phyloP scores from a whole-genome alignment of 805 yeast species.

The Barnettozyma vustinii region DNA sequence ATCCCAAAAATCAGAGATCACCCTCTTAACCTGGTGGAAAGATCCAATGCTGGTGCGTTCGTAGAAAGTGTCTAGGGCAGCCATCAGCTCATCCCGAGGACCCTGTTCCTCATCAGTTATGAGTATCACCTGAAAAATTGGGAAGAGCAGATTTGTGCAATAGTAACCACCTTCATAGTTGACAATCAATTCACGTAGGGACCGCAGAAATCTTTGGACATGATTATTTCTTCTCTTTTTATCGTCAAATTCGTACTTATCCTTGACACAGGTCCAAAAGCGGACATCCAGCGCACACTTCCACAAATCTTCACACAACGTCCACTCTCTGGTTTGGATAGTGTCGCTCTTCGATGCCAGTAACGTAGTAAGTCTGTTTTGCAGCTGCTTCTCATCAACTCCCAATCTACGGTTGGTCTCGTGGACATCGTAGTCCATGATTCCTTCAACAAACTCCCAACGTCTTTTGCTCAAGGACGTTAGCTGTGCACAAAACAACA shows the following conservation, averaged over 20 bases:
- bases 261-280: neutral
- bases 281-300: conserved; percentile 1
- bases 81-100: neutral
- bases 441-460: neutral
- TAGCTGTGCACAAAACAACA: conserved; percentile 7
- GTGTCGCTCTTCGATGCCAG: neutral
- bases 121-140: neutral
- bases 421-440: neutral
- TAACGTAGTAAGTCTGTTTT: neutral
- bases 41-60: conserved; percentile 6
- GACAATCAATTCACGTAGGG: neutral
- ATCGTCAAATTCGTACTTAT: neutral
- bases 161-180: conserved; percentile 4
- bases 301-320: conserved; percentile 6
- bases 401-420: neutral
- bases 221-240: neutral
- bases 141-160: conserved; percentile 7
- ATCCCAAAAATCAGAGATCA: conserved; percentile 3
- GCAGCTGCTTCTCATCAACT: neutral
- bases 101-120: neutral
- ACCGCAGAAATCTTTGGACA: neutral
- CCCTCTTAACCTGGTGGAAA: neutral
- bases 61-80: neutral
- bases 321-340: conserved; percentile 4
- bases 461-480: neutral